Evolutionary conservation across 2,329 filamentous ascomycete species (phyloP), one percentile per base, ranked within the genome.

Genomic region (Cladosporium sp.): DNA sequence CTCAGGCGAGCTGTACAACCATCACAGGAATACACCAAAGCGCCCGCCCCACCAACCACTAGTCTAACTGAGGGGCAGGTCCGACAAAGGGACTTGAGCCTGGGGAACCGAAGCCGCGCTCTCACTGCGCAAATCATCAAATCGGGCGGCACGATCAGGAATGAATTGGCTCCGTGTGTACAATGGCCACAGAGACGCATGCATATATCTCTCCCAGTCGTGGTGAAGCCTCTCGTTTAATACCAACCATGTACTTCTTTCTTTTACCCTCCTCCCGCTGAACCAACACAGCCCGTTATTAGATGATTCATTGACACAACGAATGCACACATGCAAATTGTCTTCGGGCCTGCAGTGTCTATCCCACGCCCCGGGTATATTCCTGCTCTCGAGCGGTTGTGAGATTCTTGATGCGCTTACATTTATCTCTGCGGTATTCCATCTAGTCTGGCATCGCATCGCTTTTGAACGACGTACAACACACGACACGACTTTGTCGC

Each of bases 1-100:
- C 36, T 58, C 56, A 58, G 56, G 56, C 56, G 56, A 58, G 56
- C 56, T 39, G 56, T 58, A 46, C 46, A 36, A 43, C 8, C 32
- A 39, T 6, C 51, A 8, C 16, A 21, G 18, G 26, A 54, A n/a
- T 30, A 28, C 25, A 21, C 51, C 49, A 53, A n/a, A 28, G 28
- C 28, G 28, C 28, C 7, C 18, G 49, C 49, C 49, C 49, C 49
- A 53, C 49, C 49, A 28, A n/a, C 32, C 30, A 7, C n/a, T n/a
- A n/a, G n/a, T 2, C 30, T 14, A 39, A 39, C 16, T 39, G 36
- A 39, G 16, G 36, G 36, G 16, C 16, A 39, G 16, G 4, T 39
- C 4, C 36, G 36, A 39, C 36, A 14, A 39, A 39, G 36, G 3
- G 36, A 21, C 18, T 53, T n/a, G 54, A 30, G 51, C 28, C 32